Evolutionary conservation across 495 filamentous ascomycete genomes (phyloP), one percentile per base, ranked within the genome.

Genomic region (Hypoxylon rickii): DNA sequence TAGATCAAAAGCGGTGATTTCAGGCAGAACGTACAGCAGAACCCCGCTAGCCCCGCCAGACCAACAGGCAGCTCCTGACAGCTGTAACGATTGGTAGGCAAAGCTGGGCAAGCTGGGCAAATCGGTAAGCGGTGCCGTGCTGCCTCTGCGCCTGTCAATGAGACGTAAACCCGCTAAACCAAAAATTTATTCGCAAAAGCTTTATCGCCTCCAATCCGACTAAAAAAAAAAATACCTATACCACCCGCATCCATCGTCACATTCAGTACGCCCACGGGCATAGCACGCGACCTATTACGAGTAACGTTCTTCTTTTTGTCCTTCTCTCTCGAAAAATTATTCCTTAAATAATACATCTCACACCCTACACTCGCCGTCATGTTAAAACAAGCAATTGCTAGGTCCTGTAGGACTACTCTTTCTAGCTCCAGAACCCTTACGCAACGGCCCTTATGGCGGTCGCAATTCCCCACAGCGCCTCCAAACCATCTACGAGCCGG

Each of bases 311-410:
- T n/a, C 29, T 41, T 48, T 51, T 48, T 43, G 61, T 41, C 37
- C n/a, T 29, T 17, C 36, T 3, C 37, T 51, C 31, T 4, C 4
- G 18, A 47, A 15, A 48, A 44, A 12, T n/a, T n/a, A n/a, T n/a
- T n/a, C n/a, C n/a, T 29, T 4, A 29, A 29, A 29, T 10, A 10
- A 29, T 29, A 29, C 24, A 10, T 10, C 41, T 19, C 33, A 42
- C 36, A 49, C 40, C 31, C 58, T 32, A 51, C 39, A 40, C 33
- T 51, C 46, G 13, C 47, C 54, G 74, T 21, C 47, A 79, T 79
- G 76, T 66, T 79, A 60, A 72, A 71, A 67, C 73, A 73, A 58
- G 59, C 64, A 32, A 52, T 76, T 16, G 67, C 68, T 22, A 62
- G 63, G 17, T 65, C 76, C 3, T 72, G 75, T 15, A 70, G 71